Conservation (phyloP, 2,329 filamentous ascomycete genomes). For the Tolypocladium inflatum region DNA sequence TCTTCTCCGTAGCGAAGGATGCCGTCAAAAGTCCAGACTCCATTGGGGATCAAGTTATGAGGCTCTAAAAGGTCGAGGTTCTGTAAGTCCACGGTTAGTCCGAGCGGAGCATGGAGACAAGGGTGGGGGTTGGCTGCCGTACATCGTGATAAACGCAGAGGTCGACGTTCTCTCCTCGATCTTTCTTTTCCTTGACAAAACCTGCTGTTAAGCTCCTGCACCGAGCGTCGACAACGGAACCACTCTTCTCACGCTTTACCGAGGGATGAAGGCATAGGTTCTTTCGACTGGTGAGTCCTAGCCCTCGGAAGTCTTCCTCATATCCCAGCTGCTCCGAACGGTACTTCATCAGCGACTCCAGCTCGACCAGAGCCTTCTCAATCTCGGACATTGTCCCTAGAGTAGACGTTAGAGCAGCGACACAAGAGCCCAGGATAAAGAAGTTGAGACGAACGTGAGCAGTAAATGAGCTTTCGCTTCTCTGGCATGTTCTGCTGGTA, state of each 20-base stretch:
- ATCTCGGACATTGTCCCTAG: slow-evolving; percentile 95
- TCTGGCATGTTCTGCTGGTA: slow-evolving; percentile 93
- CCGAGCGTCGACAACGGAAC: slow-evolving; percentile 84
- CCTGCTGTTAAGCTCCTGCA: slow-evolving; percentile 93
- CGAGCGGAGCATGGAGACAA: neutral
- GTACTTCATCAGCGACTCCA: slow-evolving; percentile 93
- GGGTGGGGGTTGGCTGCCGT: slow-evolving; percentile 14
- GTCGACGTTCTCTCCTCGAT: slow-evolving; percentile 87
- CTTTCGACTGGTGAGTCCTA: slow-evolving; percentile 92
- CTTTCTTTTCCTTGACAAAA: slow-evolving; percentile 96
- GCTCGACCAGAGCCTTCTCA: slow-evolving; percentile 87
- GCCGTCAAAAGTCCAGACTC: slow-evolving; percentile 90
- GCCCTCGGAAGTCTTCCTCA: slow-evolving; percentile 84
- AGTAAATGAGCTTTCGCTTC: slow-evolving; percentile 94
- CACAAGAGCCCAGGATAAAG: neutral
- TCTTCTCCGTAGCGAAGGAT: slow-evolving; percentile 85
- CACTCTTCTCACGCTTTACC: slow-evolving; percentile 94
- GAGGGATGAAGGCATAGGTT: slow-evolving; percentile 94
- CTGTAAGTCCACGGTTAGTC: slow-evolving; percentile 26
- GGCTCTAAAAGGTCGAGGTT: slow-evolving; percentile 93
- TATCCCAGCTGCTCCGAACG: slow-evolving; percentile 79
- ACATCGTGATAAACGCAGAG: slow-evolving; percentile 93
- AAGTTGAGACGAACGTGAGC: slow-evolving; percentile 55
- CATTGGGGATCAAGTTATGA: slow-evolving; percentile 87
- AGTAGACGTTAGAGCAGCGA: neutral